These are phyloP conservation scores for Apiospora sp. DNA, from an alignment of 2,329 filamentous ascomycete genomes.

Conservation along the genomic window DNA sequence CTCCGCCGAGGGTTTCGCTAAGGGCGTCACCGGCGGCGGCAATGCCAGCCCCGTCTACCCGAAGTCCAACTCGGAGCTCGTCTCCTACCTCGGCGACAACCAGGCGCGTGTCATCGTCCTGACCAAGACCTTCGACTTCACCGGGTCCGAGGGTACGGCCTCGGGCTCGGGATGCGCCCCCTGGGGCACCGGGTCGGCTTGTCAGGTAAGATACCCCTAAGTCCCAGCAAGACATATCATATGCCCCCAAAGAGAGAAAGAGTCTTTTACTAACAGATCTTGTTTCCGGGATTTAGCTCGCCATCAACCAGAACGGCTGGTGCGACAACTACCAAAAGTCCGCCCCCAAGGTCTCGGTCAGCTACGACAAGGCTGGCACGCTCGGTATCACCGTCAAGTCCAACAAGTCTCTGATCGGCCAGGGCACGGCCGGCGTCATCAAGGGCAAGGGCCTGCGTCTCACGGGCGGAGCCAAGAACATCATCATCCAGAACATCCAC, in stretches of 20 bases:
- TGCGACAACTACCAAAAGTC: constrained; percentile 66
- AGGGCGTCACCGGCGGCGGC: constrained; percentile 68
- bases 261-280: neutral
- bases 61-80: constrained; percentile 61
- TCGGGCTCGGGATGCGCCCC: constrained; percentile 65
- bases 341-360: constrained; percentile 54
- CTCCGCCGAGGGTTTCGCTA: constrained; percentile 52
- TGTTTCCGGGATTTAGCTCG: constrained; percentile 39
- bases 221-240: neutral
- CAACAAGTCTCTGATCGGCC: constrained; percentile 66
- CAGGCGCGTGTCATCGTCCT: constrained; percentile 65
- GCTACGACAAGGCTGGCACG: constrained; percentile 60
- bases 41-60: constrained; percentile 62
- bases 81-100: constrained; percentile 64
- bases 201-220: constrained; percentile 49
- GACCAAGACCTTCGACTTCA: constrained; percentile 64
- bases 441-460: constrained; percentile 41
- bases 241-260: neutral
- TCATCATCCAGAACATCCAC: constrained; percentile 68
- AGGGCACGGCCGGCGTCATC: constrained; percentile 61
- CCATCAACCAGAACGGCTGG: constrained; percentile 67
- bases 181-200: constrained; percentile 59
- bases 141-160: constrained; percentile 59
- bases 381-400: constrained; percentile 60
- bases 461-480: constrained; percentile 55